Evolutionary conservation across 306 rosid genomes (phyloP).

Genomic region (Cicer bijugum): DNA sequence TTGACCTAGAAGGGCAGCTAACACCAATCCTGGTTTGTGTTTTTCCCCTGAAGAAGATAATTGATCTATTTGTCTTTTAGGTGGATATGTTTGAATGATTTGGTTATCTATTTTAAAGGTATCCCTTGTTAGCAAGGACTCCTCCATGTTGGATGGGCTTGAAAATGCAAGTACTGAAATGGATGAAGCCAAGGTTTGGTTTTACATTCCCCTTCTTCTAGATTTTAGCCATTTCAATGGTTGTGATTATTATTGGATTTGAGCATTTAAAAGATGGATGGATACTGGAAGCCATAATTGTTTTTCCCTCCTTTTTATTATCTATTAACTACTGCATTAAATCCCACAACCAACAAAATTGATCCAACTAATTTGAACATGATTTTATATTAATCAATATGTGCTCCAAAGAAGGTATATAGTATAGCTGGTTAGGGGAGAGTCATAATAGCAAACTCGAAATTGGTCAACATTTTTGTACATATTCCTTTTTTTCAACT

Average conservation of each 20-base stretch:
- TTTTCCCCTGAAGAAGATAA: conserved; percentile 37
- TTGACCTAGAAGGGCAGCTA: conserved; percentile 94
- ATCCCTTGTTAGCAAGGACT: conserved; percentile 98
- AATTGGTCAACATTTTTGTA: conserved; percentile 6
- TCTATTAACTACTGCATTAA: conserved; percentile 33
- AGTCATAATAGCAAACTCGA: conserved; percentile 7
- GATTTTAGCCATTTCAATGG: conserved; percentile 13
- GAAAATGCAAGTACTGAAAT: conserved; percentile 94
- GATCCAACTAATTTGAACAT: conserved; percentile 3
- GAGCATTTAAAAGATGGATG: conserved; percentile 38
- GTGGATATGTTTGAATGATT: conserved; percentile 49
- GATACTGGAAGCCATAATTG: background rate
- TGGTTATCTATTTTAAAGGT: conserved; percentile 59
- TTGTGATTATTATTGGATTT: conserved; percentile 32
- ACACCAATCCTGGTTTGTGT: conserved; percentile 93
- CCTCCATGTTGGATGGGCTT: conserved; percentile 99
- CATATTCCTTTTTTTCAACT: conserved; percentile 18
- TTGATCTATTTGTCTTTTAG: conserved; percentile 28
- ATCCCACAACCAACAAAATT: conserved; percentile 21
- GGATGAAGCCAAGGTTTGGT: conserved; percentile 86
- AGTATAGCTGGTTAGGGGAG: conserved; percentile 2
- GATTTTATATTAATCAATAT: conserved; percentile 7
- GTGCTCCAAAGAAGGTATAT: conserved; percentile 6
- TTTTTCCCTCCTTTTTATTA: conserved; percentile 14
- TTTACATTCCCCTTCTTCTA: conserved; percentile 33